These are phyloP conservation scores for Gracilaria vermiculophylla DNA, from an alignment of 23 red algal genomes.

Conservation along the genomic window DNA sequence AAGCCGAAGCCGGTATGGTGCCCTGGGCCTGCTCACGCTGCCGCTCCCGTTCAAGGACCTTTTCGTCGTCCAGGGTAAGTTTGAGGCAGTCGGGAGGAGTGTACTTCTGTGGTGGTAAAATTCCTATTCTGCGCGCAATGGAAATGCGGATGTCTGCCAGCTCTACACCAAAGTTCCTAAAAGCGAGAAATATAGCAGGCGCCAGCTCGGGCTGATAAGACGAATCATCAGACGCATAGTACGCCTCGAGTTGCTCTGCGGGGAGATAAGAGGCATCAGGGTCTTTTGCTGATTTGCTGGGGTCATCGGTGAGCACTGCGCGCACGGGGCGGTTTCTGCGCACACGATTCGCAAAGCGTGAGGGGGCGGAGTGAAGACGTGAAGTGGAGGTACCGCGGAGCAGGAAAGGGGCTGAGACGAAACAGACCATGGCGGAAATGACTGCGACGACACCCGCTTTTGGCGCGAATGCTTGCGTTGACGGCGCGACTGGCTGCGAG, in stretches of 20 bases:
- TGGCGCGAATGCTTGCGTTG: too few species aligned
- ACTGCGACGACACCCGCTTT: too few species aligned
- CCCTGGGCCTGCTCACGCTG: slow-evolving; percentile 27
- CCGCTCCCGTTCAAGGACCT: slow-evolving; percentile 44
- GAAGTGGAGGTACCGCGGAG: not conserved
- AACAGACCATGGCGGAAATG: not conserved
- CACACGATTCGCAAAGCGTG: not conserved
- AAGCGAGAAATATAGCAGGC: not conserved
- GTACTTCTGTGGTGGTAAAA: slow-evolving; percentile 25
- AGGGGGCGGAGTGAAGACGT: not conserved
- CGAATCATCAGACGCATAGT: slow-evolving; percentile 20
- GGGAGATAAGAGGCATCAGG: not conserved
- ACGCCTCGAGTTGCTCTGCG: slow-evolving; percentile 46
- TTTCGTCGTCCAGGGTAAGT: slow-evolving; percentile 52
- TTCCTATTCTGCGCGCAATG: slow-evolving; percentile 5
- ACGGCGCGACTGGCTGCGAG: too few species aligned
- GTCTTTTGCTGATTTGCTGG: not conserved
- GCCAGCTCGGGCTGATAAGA: not conserved
- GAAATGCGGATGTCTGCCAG: slow-evolving; percentile 15
- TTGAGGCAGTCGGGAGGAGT: slow-evolving; percentile 60
- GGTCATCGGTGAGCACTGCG: not conserved
- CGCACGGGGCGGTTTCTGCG: not conserved
- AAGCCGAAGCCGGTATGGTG: not conserved
- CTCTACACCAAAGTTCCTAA: slow-evolving; percentile 46
- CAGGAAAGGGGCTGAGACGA: not conserved